Conservation (phyloP, 441 rosid genomes). For the Breynia disticha region DNA sequence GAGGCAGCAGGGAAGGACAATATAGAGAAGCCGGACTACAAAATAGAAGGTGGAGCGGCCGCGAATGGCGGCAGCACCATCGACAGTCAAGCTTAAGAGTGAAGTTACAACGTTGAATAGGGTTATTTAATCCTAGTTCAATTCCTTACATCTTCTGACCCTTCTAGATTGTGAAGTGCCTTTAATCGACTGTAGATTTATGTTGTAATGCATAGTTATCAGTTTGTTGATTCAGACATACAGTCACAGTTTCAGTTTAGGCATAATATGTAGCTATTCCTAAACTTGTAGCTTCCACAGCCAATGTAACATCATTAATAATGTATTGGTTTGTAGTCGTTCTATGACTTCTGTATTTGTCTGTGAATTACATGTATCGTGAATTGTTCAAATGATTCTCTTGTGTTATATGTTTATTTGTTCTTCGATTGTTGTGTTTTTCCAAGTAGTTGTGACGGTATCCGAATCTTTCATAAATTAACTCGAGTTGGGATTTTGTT, state of each 20-base stretch:
- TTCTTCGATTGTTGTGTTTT: too few species aligned
- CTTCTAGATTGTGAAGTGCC: constrained; percentile 9
- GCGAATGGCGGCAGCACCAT: constrained; percentile 32
- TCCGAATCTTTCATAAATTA: too few species aligned
- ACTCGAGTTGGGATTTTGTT: too few species aligned
- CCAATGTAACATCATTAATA: constrained; percentile 13
- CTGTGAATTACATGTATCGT: background rate
- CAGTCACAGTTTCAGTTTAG: constrained; percentile 21
- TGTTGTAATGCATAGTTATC: constrained; percentile 21
- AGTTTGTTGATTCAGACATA: constrained; percentile 25
- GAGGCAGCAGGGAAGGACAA: constrained; percentile 14
- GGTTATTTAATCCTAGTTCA: constrained; percentile 16
- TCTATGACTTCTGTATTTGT: too few species aligned
- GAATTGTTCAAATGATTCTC: too few species aligned
- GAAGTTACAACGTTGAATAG: constrained; percentile 16
- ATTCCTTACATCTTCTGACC: constrained; percentile 14
- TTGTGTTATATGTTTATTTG: too few species aligned
- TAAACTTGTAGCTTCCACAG: constrained; percentile 12
- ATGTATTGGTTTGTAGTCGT: constrained; percentile 11
- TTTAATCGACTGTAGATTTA: constrained; percentile 18
- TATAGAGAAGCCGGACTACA: constrained; percentile 17
- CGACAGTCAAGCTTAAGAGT: constrained; percentile 21
- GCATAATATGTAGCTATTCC: constrained; percentile 20
- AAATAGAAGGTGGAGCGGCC: constrained; percentile 24
- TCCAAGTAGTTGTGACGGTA: too few species aligned